Evolutionary conservation across 139 green algal species (phyloP), one percentile per base, ranked within the genome.

Genomic region (Microglena sp.): DNA sequence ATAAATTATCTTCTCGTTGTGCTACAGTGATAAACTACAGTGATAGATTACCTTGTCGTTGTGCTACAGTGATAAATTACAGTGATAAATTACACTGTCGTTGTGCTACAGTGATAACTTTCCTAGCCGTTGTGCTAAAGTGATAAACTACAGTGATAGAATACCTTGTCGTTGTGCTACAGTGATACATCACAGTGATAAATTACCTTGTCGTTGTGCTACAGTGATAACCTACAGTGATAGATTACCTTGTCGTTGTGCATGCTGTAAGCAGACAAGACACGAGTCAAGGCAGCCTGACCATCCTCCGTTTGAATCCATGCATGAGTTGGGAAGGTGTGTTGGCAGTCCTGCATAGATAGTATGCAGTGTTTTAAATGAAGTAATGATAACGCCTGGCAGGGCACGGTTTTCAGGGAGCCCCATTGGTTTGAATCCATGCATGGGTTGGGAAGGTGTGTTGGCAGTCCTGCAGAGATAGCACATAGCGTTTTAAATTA

Each of bases 371-470:
- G 55, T n/a, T 15, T 62, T 28, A 33, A 5, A 62, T n/a, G 26
- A 26, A 8, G 8, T 26, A 22, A 31, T 59, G 33, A 46, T 4
- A 26, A 50, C 40, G 40, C 11, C 40, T 24, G 40, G 40, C 40
- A 24, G 11, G 40, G 15, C 40, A 24, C 40, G 15, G 57, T 5
- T 4, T 5, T 22, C 45, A 46, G 5, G n/a, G 81, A 21, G 82
- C 86, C 33, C 80, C 79, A 18, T 67, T 32, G 31, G 66, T 76
- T 5, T 77, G 64, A 31, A 93, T 54, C 81, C 79, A 90, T 6
- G 55, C 54, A 67, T 89, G 87, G 32, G 54, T 67, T n/a, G 86
- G 83, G 65, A 90, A 94, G 4, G 86, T 94, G 60, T 87, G 76
- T 21, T 72, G 71, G 27, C 82, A 63, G 53, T 94, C 87, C 84